Percentiles rank a stretch among this genome's conserved stretches.
These are phyloP conservation scores for Diaporthe longicolla DNA, from an alignment of 2,329 filamentous ascomycete species.

Conservation along the genomic window DNA sequence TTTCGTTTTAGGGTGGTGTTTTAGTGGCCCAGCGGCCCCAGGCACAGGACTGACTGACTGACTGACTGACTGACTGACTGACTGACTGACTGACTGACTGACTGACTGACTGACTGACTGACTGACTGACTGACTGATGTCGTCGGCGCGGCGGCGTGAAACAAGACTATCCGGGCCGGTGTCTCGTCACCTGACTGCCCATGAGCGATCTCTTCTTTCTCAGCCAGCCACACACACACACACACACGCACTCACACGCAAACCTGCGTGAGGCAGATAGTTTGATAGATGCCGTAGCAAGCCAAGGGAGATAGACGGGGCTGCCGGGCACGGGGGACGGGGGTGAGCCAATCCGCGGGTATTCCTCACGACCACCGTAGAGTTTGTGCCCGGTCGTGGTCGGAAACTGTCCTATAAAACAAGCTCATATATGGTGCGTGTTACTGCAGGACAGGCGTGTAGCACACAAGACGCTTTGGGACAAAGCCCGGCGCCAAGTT, in stretches of 20 bases:
- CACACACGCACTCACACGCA: too few species aligned
- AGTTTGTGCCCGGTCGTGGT: neutral
- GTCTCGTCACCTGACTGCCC: neutral
- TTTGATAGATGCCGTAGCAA: too few species aligned
- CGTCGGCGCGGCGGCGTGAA: conserved; percentile 8
- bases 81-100: neutral
- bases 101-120: neutral
- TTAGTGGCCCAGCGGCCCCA: neutral
- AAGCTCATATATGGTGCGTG: conserved; percentile 1
- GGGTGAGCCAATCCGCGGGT: neutral
- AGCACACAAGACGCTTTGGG: neutral
- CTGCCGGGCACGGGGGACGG: too few species aligned
- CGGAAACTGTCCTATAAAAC: neutral
- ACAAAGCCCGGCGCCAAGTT: conserved; percentile 6
- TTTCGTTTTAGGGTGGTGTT: neutral
- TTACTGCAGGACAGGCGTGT: conserved; percentile 1
- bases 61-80: neutral
- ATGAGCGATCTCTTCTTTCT: too few species aligned
- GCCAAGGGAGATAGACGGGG: too few species aligned
- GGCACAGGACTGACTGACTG: neutral
- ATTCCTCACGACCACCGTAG: neutral
- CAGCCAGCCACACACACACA: too few species aligned
- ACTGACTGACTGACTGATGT: neutral
- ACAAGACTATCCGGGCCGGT: neutral
- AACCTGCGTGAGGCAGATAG: too few species aligned